Base-by-base conservation (phyloP, 1,139 yeast genomes). In the Suhomyces guaymorum region DNA sequence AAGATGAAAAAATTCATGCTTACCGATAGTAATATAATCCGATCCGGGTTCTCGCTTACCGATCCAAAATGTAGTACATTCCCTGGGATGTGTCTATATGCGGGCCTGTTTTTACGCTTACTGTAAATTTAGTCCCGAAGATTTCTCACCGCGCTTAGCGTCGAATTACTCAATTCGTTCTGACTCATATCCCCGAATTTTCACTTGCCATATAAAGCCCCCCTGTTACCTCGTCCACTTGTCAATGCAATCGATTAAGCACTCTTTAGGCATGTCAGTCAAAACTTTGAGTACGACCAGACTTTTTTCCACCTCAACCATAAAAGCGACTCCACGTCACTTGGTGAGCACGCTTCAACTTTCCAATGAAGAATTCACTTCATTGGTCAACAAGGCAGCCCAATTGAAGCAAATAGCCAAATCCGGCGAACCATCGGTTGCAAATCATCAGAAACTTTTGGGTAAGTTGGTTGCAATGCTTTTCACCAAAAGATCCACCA, bases 401-500 rank as follows among this genome's bases (percentile, higher is more conserved):
- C 54, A 70, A 36, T 83, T 73, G 58, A 86, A 86, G 56, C 48
- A 57, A 2, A 60, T 77, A 21, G 75, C 81, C 49, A 81, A 78
- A 53, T 57, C 73, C 2, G 78, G 78, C 8, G 63, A 65, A 19
- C 56, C 66, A 3, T 67, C 73, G 5, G 66, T 73, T 13, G 63
- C 62, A 38, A 69, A 68, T 40, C 68, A 77, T 39, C 66, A 71
- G 35, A 78, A 82, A 46, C 66, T 90, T 35, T 65, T 78, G 32
- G 97, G 97, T 3, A 87, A 82, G 59, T 74, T 90, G 5, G 81
- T 88, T 20, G 88, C 97, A 1, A 62, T 92, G 57, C 60, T 92
- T 31, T 92, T 92, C 59, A 75, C 89, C 40, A 92, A 92, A 59
- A 78, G 98, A 61, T 86, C 96, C 7, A 92, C 98, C 19, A 78